These are phyloP conservation scores for Breynia disticha DNA, from an alignment of 441 rosid genomes.

Conservation along the genomic window DNA sequence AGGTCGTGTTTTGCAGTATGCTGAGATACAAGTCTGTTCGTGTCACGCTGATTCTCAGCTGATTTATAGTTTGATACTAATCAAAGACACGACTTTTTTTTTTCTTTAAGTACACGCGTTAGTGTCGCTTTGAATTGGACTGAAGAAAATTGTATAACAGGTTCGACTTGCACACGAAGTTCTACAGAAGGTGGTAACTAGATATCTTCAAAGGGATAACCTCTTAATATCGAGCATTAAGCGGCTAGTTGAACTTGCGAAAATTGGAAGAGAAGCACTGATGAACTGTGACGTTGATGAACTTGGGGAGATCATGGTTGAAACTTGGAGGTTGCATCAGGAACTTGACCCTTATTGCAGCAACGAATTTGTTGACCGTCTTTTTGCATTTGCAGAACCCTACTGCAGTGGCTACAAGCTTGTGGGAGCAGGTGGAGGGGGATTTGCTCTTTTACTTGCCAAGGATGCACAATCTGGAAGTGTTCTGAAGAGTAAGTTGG, in stretches of 20 bases:
- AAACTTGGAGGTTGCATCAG: conserved; percentile 93
- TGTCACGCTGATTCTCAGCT: too few species aligned
- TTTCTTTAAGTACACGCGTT: too few species aligned
- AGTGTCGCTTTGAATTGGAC: not conserved
- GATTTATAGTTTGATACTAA: too few species aligned
- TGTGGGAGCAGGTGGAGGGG: conserved; percentile 95
- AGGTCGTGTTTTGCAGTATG: too few species aligned
- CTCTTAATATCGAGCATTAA: conserved; percentile 73
- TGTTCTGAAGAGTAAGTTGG: conserved; percentile 40
- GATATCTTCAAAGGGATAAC: conserved; percentile 77
- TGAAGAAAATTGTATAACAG: conserved; percentile 22
- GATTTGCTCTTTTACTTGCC: conserved; percentile 65
- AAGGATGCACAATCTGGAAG: conserved; percentile 43
- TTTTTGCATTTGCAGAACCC: conserved; percentile 54
- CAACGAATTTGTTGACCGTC: conserved; percentile 71
- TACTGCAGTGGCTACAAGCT: conserved; percentile 89
- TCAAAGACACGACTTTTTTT: too few species aligned
- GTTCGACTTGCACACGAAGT: conserved; percentile 90
- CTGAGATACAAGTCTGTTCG: too few species aligned
- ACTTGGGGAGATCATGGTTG: conserved; percentile 77
- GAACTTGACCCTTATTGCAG: conserved; percentile 95
- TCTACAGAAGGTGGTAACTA: conserved; percentile 74
- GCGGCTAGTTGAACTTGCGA: conserved; percentile 75
- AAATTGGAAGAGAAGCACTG: conserved; percentile 74
- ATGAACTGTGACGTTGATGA: conserved; percentile 75